Evolutionary conservation across 805 yeast genomes (phyloP), one percentile per base, ranked within the genome.

Genomic region (Yamadazyma tumulicola): DNA sequence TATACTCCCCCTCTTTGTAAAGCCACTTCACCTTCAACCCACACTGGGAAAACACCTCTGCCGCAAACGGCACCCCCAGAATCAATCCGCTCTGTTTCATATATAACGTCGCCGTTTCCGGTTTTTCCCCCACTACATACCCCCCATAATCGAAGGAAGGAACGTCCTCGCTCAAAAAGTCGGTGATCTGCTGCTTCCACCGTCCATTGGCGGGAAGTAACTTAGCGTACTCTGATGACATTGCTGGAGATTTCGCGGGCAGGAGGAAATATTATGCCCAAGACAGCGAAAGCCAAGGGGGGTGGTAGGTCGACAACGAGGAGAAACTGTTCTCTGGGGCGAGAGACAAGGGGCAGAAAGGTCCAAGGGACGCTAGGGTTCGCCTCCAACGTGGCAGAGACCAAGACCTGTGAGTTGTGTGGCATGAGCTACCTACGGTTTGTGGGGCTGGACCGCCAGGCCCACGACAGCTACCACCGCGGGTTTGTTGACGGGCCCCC

Each of bases 71-170:
- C 6, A 85, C 76, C 20, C 97, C 97, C 26, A 86, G 77, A 4
- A 91, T 62, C 4, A 86, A 68, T 17, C 97, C 96, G 26, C 70
- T 66, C 40, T 81, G 81, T 59, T 89, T 89, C 69, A 94, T 84
- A 61, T 75, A 82, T 27, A 89, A 65, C 2, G 85, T 77, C 2
- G 95, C 97, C 3, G 78, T 67, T 50, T 85, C 83, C 3, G 47
- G 46, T 28, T 72, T 80, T 35, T 73, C 72, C 9, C 97, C 97
- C n/a, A 91, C 97, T 2, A 91, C 97, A 50, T 65, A 86, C 2
- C 96, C 97, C 21, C 97, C 97, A 49, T 81, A 84, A 57, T 89
- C 97, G 49, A 91, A 91, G 0, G 94, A 78, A 1, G 97, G 97
- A 11, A 85, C 91, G 50, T 89, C 97, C 52, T 89, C 97, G 4